Evolutionary conservation across 2,329 filamentous ascomycete species (phyloP).

Genomic region (Juglanconis sp.): DNA sequence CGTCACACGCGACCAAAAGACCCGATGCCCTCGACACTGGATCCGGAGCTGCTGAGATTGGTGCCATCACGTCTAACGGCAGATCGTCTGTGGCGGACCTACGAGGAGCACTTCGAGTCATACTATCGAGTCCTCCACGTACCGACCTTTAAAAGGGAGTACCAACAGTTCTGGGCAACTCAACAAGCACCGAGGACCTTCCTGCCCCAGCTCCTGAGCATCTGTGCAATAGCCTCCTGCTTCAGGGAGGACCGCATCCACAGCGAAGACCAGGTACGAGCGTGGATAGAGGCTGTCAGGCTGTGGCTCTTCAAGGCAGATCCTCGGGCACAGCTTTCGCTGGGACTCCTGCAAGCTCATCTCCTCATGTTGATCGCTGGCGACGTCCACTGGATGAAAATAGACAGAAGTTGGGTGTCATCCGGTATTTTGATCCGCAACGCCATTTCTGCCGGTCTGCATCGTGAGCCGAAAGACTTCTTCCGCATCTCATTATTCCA

Average conservation of each 20-base stretch:
- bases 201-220: constrained; percentile 10
- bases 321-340: constrained; percentile 10
- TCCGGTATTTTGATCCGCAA: constrained; percentile 9
- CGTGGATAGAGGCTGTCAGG: constrained; percentile 12
- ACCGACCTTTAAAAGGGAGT: constrained; percentile 21
- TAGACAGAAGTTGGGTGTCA: constrained; percentile 14
- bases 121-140: constrained; percentile 23
- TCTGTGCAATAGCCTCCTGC: constrained; percentile 11
- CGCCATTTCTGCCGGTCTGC: constrained; percentile 12
- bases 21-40: constrained; percentile 1
- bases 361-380: constrained; percentile 13
- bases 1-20: constrained; percentile 11
- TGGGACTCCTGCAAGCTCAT: constrained; percentile 11
- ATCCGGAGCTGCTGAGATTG: constrained; percentile 14
- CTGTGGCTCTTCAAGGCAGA: constrained; percentile 14
- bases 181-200: constrained; percentile 2
- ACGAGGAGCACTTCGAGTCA: constrained; percentile 19
- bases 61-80: constrained; percentile 20
- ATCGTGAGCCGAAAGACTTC: constrained; percentile 11
- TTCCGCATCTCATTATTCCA: constrained; percentile 18
- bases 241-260: constrained; percentile 2
- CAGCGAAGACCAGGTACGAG: not conserved
- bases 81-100: constrained; percentile 20
- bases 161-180: constrained; percentile 20
- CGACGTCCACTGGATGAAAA: constrained; percentile 15